Base-by-base conservation (phyloP, 2,329 filamentous ascomycete genomes). In the Nemania bipapillata region DNA sequence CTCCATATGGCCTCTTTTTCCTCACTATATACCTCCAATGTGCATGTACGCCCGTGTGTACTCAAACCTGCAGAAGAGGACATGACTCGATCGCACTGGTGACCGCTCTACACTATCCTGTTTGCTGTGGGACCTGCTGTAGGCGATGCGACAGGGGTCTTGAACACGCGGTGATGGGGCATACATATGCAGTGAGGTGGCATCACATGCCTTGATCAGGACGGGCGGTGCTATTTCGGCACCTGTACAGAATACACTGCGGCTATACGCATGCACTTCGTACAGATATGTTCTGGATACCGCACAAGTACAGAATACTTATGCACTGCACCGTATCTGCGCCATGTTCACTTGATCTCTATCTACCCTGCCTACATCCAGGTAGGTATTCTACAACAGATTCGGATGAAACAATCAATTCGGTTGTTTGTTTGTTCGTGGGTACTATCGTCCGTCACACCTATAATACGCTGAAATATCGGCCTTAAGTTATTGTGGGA, bases 141-240 rank as follows among this genome's bases (percentile, higher is more conserved):
- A 17, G 53, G 17, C 35, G 42, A 42, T 35, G 28, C 20, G 35
- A 54, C 60, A 60, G 66, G 66, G 66, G 50, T 61, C 35, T 37
- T n/a, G 26, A 32, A 55, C 56, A 68, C 52, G 52, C 61, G 65
- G 50, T 52, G 32, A 45, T 47, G 54, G 56, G 61, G 66, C 63
- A 57, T 60, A 53, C 63, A 56, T 50, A 66, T 26, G 54, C 60
- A 56, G 60, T 28, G 37, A 61, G 66, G 63, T 58, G 9, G 57
- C 52, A 69, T 69, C 66, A 69, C 66, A 69, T 62, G 66, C 42
- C 26, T 50, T 57, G 20, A 52, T 56, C 47, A 61, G 50, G 35
- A 42, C 32, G 62, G 66, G 62, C 62, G 20, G 42, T 68, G 63
- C 45, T 50, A 63, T 62, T 68, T 47, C 35, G 20, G 30, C 32